Percentiles rank a stretch among this genome's conserved stretches.
Conservation (phyloP, 805 yeast genomes). For the Ogataea pini region DNA sequence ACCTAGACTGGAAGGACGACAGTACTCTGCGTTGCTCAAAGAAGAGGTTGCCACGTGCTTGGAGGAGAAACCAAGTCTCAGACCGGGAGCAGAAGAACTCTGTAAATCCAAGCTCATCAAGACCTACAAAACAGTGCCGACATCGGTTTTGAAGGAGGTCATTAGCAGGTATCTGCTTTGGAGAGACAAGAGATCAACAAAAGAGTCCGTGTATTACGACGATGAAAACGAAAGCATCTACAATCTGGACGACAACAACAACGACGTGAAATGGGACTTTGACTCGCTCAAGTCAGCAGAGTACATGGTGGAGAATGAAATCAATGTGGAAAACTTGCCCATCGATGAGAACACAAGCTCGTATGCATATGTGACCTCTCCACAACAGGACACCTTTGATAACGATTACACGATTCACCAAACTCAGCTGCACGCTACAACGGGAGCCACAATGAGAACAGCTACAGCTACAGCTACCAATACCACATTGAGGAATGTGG, state of each 20-base stretch:
- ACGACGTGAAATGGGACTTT: conserved; percentile 82
- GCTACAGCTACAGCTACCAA: conserved; percentile 12
- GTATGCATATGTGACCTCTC: conserved; percentile 1
- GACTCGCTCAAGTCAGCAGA: conserved; percentile 77
- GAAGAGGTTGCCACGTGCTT: conserved; percentile 89
- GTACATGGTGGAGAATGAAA: conserved; percentile 71
- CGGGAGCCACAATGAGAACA: conserved; percentile 24
- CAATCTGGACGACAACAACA: conserved; percentile 28
- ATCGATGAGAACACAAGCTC: conserved; percentile 5
- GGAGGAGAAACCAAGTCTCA: conserved; percentile 88
- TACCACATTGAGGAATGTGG: conserved; percentile 22
- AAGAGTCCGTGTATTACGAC: conserved; percentile 50
- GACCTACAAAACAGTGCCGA: conserved; percentile 58
- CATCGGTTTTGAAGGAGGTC: conserved; percentile 66
- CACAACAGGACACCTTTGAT: conserved; percentile 14
- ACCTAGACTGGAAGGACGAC: conserved; percentile 89
- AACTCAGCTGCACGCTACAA: conserved; percentile 18
- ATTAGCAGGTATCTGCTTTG: conserved; percentile 71
- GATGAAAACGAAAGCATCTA: conserved; percentile 41
- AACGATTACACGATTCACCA: conserved; percentile 21
- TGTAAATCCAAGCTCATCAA: conserved; percentile 72
- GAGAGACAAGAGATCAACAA: conserved; percentile 65
- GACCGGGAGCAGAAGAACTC: conserved; percentile 86
- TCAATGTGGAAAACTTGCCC: conserved; percentile 38
- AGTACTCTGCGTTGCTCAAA: conserved; percentile 71